Conservation (phyloP, 257 asterid species). For the Cruciata laevipes region DNA sequence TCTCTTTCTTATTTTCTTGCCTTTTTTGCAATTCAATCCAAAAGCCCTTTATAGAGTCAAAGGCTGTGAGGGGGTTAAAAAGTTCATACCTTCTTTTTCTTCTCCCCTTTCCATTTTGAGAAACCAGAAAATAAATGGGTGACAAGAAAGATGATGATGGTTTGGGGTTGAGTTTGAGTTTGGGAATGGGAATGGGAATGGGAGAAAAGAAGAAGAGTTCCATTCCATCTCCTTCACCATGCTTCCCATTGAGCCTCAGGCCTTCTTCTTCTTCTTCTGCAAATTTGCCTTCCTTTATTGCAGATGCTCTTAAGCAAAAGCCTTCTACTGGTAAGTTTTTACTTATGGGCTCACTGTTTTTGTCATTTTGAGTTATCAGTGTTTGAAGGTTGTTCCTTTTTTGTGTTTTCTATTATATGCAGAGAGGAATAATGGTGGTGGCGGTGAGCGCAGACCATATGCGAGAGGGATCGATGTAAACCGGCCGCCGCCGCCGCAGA, state of each 20-base stretch:
- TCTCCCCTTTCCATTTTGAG: neutral
- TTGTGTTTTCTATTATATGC: neutral
- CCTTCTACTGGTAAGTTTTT: constrained; percentile 41
- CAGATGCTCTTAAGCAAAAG: constrained; percentile 30
- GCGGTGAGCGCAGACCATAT: constrained; percentile 35
- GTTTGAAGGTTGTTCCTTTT: no score
- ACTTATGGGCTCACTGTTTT: neutral
- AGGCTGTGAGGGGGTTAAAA: constrained; percentile 5
- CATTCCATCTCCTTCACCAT: constrained; percentile 13
- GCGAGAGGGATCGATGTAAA: constrained; percentile 71
- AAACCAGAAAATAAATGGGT: constrained; percentile 32
- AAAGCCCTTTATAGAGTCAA: constrained; percentile 5
- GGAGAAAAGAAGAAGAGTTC: neutral
- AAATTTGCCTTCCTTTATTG: constrained; percentile 13
- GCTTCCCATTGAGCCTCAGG: constrained; percentile 48
- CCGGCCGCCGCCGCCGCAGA: constrained; percentile 32
- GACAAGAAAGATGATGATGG: constrained; percentile 41
- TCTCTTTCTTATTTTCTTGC: constrained; percentile 7
- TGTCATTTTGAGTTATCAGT: neutral
- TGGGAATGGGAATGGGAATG: constrained; percentile 30
- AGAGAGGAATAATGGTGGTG: constrained; percentile 39
- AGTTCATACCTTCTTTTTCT: neutral
- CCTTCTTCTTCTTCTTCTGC: constrained; percentile 28
- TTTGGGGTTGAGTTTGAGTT: constrained; percentile 59
- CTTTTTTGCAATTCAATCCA: constrained; percentile 10